Evolutionary conservation across 805 yeast species (phyloP), one percentile per base, ranked within the genome.

Genomic region (Lipomyces japonicus): DNA sequence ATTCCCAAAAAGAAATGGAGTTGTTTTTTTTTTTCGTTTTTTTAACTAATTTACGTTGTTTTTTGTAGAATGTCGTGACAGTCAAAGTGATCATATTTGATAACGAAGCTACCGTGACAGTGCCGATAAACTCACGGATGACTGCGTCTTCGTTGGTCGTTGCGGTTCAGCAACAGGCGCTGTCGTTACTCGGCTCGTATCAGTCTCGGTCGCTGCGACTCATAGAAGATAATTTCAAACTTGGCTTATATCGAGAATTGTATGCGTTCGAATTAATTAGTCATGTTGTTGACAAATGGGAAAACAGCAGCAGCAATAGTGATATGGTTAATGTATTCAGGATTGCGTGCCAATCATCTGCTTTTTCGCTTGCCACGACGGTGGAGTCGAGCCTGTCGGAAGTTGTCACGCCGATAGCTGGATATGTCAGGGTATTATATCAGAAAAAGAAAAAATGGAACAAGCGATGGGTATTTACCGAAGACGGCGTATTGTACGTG

Each of bases 161-260:
- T 3, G 26, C 43, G 5, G 48, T 38, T 7, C 54, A 25, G 18
- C 42, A 44, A 21, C 50, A 38, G 21, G 37, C 39, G 3, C 16
- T 12, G 6, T 6, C 37, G 21, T 12, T 19, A 19, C 24, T 28
- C 26, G 39, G 21, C 24, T 28, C 24, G 21, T 24, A n/a, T 35
- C 46, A 21, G 23, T 31, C 43, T 19, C 31, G 30, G 41, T 32
- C 39, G 22, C 26, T 50, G 37, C 65, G 63, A 51, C 51, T 55
- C 60, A 60, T 42, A 39, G 59, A 34, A 21, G 9, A 40, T 6
- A 41, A 38, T 26, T 30, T 14, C 16, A 31, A 46, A 23, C 37
- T 28, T 18, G 19, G 30, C 3, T 24, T 51, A n/a, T 34, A 34
- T 14, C 45, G 55, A 6, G 51, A 43, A 14, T 32, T 47, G 9